phyloP scores from a whole-genome alignment of 441 rosid species.

The Euphorbia celastroides region DNA sequence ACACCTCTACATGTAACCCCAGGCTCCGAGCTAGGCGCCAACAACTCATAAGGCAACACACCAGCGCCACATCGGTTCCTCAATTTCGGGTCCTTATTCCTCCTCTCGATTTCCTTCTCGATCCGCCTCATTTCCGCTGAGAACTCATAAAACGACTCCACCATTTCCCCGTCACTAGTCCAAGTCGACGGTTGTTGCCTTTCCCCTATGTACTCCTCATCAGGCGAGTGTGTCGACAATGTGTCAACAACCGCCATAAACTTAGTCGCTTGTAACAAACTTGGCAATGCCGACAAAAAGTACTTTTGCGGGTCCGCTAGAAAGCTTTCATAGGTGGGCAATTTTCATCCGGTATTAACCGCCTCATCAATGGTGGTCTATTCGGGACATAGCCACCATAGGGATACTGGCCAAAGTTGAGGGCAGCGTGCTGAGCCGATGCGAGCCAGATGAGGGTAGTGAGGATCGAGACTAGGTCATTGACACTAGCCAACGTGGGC shows the following conservation, averaged over 20 bases:
- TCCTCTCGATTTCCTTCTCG: conserved; percentile 79
- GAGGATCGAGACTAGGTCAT: conserved; percentile 54
- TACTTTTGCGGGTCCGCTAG: conserved; percentile 65
- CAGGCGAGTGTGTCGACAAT: conserved; percentile 86
- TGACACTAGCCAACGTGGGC: conserved; percentile 52
- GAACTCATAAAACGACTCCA: conserved; percentile 67
- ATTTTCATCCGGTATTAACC: conserved; percentile 65
- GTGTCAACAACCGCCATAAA: conserved; percentile 95
- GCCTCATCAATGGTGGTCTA: conserved; percentile 82
- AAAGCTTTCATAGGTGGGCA: conserved; percentile 62
- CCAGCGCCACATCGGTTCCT: conserved; percentile 95
- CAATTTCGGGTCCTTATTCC: conserved; percentile 56
- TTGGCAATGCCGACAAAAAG: conserved; percentile 74
- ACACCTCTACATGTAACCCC: conserved; percentile 98
- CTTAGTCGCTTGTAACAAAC: conserved; percentile 77
- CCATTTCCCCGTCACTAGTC: conserved; percentile 69
- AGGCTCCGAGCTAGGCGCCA: conserved; percentile 81
- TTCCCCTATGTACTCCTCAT: conserved; percentile 92
- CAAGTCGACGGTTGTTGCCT: conserved; percentile 76
- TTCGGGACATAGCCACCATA: conserved; percentile 90
- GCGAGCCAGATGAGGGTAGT: conserved; percentile 87
- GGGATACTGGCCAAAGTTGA: conserved; percentile 91
- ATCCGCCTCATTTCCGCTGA: conserved; percentile 59
- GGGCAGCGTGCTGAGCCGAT: conserved; percentile 93
- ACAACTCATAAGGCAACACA: conserved; percentile 82